Base-by-base conservation (phyloP, 78 protist species). In the Dictyostelium capitatum region DNA sequence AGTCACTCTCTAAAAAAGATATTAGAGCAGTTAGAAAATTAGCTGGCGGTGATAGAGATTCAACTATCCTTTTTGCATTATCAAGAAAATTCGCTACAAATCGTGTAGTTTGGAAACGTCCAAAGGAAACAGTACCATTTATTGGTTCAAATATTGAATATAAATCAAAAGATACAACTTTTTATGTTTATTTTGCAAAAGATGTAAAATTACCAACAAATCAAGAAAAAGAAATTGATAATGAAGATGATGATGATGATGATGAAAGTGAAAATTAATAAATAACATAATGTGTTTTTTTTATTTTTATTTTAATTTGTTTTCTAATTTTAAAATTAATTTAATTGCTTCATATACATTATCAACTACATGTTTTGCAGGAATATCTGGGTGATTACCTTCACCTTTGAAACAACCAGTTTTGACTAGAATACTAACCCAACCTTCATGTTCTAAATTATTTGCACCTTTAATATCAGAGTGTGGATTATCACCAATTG, bases 401-500 rank as follows among this genome's bases (percentile, higher is more conserved):
- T 54, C 83, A 77, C 85, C 83, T 64, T 87, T 74, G 80, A 74
- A 87, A 77, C 81, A 48, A 50, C 93, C 93, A 46, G 93, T 87
- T 48, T 43, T 37, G 1, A 87, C 93, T 4, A 87, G 51, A 6
- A 87, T 77, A 77, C 93, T 87, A 6, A 87, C 47, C 93, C 93
- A 87, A 41, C 93, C 93, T 87, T 87, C 93, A 48, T 28, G 19
- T 32, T 87, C 84, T 20, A 87, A 62, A 57, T 48, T 32, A 19
- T 87, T 87, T 7, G 93, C 93, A 87, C 93, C 93, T 32, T 65
- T 74, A 30, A 87, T 87, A 77, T 87, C 93, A 6, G 93, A 87
- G 15, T 87, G 72, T n/a, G 93, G 93, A 50, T 87, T 87, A 32
- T 87, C 93, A 20, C 93, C 93, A 50, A 87, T 87, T 7, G 93